Conservation (phyloP, 768 basidiomycete genomes). For the Harrya chromipes region DNA sequence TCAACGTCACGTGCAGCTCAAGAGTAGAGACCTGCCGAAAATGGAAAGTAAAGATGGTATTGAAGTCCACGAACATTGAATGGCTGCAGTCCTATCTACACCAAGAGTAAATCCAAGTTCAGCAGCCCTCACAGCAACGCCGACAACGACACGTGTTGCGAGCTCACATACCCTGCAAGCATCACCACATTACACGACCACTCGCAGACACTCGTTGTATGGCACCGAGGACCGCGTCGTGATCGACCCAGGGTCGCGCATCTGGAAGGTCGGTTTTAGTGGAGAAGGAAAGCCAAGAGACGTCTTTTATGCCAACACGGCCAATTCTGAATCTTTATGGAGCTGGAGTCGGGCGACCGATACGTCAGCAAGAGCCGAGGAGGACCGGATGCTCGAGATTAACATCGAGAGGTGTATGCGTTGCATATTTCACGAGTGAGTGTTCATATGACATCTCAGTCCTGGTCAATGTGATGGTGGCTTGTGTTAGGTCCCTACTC, state of each 20-base stretch:
- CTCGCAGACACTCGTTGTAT: slow-evolving; percentile 88
- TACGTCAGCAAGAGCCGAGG: slow-evolving; percentile 60
- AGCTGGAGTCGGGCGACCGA: slow-evolving; percentile 53
- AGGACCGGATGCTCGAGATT: slow-evolving; percentile 67
- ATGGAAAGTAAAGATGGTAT: not conserved
- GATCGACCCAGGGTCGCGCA: slow-evolving; percentile 88
- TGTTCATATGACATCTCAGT: not conserved
- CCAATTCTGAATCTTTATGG: slow-evolving; percentile 53
- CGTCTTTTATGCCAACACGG: slow-evolving; percentile 63
- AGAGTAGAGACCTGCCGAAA: not conserved
- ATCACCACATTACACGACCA: slow-evolving; percentile 83
- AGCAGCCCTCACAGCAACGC: slow-evolving; percentile 43
- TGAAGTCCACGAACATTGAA: slow-evolving; percentile 6
- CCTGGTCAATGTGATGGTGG: slow-evolving; percentile 13
- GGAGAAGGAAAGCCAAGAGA: slow-evolving; percentile 91
- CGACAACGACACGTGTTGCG: slow-evolving; percentile 51
- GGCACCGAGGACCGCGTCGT: slow-evolving; percentile 95
- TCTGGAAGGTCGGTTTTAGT: slow-evolving; percentile 98
- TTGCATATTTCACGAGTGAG: slow-evolving; percentile 83
- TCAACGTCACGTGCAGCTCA: slow-evolving; percentile 14
- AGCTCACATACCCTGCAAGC: slow-evolving; percentile 52
- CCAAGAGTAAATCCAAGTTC: slow-evolving; percentile 23
- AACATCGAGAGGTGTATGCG: slow-evolving; percentile 67
- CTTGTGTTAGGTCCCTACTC: slow-evolving; percentile 68
- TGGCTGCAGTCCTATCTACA: slow-evolving; percentile 36